These are phyloP conservation scores for Heimioporus retisporus DNA, from an alignment of 1,284 basidiomycete species.

Conservation along the genomic window DNA sequence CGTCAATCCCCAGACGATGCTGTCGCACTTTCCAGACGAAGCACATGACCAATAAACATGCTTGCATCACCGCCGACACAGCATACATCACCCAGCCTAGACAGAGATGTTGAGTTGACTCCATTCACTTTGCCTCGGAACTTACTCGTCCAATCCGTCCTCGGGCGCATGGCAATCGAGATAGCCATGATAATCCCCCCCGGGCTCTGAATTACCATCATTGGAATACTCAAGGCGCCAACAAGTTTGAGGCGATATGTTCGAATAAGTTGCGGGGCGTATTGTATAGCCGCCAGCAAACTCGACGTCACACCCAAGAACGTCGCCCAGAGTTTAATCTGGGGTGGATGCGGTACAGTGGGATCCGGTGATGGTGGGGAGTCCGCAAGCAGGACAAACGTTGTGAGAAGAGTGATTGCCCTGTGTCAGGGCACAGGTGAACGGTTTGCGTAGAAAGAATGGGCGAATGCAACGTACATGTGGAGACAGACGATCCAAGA, in stretches of 20 bases:
- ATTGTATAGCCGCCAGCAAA: conserved; percentile 84
- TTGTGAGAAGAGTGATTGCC: conserved; percentile 60
- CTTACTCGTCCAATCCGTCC: conserved; percentile 90
- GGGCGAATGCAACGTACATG: conserved; percentile 64
- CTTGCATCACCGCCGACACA: conserved; percentile 91
- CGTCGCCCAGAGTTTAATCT: conserved; percentile 79
- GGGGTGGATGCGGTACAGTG: conserved; percentile 43
- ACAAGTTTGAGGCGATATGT: conserved; percentile 88
- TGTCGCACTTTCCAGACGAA: conserved; percentile 86
- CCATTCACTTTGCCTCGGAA: conserved; percentile 11
- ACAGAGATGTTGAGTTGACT: not conserved
- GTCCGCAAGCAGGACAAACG: conserved; percentile 65
- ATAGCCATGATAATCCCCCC: conserved; percentile 92
- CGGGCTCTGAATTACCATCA: conserved; percentile 96
- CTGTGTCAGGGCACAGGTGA: conserved; percentile 47
- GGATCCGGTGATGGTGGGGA: conserved; percentile 52
- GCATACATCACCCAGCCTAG: conserved; percentile 88
- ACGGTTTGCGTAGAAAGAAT: conserved; percentile 14
- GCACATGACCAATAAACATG: conserved; percentile 84
- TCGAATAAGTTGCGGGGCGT: conserved; percentile 87
- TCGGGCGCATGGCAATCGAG: conserved; percentile 74
- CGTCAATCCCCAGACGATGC: conserved; percentile 83
- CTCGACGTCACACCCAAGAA: conserved; percentile 91
- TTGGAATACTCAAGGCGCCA: conserved; percentile 92
- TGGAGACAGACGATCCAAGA: conserved; percentile 81